Conservation (phyloP, 768 basidiomycete genomes). For the Lactifluus hygrophoroides region DNA sequence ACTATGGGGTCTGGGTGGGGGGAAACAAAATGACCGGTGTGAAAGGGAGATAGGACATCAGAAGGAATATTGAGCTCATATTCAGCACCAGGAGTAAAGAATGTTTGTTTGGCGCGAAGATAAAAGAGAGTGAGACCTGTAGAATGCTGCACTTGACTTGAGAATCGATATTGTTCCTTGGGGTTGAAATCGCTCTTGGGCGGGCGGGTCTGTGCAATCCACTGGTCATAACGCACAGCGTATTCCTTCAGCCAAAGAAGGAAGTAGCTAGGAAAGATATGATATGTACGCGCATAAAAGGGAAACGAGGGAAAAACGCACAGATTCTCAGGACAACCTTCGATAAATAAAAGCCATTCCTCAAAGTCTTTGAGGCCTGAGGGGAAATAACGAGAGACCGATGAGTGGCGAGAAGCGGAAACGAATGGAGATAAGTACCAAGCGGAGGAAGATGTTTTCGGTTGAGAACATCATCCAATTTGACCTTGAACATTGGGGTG, state of each 20-base stretch:
- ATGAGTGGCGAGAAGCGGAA: background rate
- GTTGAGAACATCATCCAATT: constrained; percentile 66
- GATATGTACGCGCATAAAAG: background rate
- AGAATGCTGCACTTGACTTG: constrained; percentile 21
- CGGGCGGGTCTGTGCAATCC: constrained; percentile 26
- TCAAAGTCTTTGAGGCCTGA: constrained; percentile 39
- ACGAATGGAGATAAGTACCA: constrained; percentile 30
- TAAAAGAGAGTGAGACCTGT: constrained; percentile 61
- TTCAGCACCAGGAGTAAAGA: constrained; percentile 60
- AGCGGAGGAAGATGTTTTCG: constrained; percentile 74
- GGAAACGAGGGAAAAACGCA: constrained; percentile 27
- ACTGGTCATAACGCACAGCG: constrained; percentile 37
- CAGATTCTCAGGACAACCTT: constrained; percentile 68
- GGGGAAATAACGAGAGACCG: background rate
- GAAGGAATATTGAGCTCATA: constrained; percentile 69
- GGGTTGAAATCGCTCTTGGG: constrained; percentile 5
- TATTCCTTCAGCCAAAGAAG: constrained; percentile 78
- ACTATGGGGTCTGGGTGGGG: constrained; percentile 57
- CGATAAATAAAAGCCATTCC: constrained; percentile 77
- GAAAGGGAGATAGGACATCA: constrained; percentile 44
- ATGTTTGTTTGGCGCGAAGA: constrained; percentile 70
- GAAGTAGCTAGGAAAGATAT: constrained; percentile 47
- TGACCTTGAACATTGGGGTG: constrained; percentile 58
- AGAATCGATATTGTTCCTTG: constrained; percentile 17
- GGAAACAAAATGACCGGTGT: constrained; percentile 38